phyloP scores from a whole-genome alignment of 129 eudicot species.

The Flaveria sonorensis region DNA sequence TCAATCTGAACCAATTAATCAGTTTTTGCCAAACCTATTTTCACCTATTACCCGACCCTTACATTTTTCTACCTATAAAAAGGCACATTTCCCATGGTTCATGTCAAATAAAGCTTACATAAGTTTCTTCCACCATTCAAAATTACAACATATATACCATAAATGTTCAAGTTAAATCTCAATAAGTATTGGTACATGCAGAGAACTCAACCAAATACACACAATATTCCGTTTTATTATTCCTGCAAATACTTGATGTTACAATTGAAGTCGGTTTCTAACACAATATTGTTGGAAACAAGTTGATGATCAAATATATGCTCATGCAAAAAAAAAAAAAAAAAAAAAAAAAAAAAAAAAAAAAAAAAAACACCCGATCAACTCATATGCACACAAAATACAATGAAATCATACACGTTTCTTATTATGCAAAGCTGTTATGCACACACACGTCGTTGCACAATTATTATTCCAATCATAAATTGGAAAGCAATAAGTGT shows the following conservation, averaged over 20 bases:
- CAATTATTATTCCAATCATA: neutral
- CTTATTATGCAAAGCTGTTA: neutral
- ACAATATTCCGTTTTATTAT: neutral
- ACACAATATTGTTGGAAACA: neutral
- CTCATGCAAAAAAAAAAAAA: neutral
- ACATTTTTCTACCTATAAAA: neutral
- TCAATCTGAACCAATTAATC: neutral
- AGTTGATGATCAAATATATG: neutral
- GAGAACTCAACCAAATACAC: neutral
- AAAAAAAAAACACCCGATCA: neutral
- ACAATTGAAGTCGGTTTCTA: neutral
- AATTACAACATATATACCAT: neutral
- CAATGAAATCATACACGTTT: neutral
- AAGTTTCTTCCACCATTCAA: slow-evolving; percentile 1
- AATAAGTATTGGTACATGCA: neutral
- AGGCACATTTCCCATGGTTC: neutral
- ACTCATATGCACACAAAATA: neutral
- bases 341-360: neutral
- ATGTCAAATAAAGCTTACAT: neutral
- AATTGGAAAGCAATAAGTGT: neutral
- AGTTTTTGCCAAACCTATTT: neutral
- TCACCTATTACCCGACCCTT: neutral
- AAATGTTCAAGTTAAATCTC: neutral
- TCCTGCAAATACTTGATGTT: neutral
- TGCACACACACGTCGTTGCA: neutral